Evolutionary conservation across 495 filamentous ascomycete genomes (phyloP).

Genomic region (Penicillium tannophilum): DNA sequence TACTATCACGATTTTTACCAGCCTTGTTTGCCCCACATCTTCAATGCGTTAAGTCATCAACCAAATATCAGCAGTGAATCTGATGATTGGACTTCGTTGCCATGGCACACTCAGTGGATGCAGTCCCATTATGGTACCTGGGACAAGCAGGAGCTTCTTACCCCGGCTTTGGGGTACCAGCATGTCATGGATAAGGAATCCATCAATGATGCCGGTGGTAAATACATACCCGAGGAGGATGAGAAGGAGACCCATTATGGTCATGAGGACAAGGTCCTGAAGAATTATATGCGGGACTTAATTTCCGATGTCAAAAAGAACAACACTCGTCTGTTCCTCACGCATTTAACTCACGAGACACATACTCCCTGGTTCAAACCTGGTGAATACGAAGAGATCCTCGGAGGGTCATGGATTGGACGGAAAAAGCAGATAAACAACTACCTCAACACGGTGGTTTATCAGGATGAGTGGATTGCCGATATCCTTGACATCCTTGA

Average conservation of each 20-base stretch:
- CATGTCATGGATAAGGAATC: slow-evolving; percentile 28
- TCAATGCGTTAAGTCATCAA: slow-evolving; percentile 38
- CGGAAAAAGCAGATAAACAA: slow-evolving; percentile 38
- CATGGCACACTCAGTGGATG: slow-evolving; percentile 43
- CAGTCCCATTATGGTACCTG: slow-evolving; percentile 42
- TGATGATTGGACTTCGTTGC: slow-evolving; percentile 32
- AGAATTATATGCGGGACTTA: slow-evolving; percentile 40
- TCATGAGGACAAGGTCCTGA: slow-evolving; percentile 37
- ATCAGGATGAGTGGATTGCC: slow-evolving; percentile 41
- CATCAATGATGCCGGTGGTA: slow-evolving; percentile 26
- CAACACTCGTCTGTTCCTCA: slow-evolving; percentile 43
- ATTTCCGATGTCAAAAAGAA: slow-evolving; percentile 37
- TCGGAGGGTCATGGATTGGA: slow-evolving; percentile 23
- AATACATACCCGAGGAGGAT: slow-evolving; percentile 27
- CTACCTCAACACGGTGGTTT: slow-evolving; percentile 44
- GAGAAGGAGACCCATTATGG: slow-evolving; percentile 38
- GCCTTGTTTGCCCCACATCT: slow-evolving; percentile 43
- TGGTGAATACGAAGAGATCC: slow-evolving; percentile 35
- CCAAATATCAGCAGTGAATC: slow-evolving; percentile 32
- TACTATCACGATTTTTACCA: slow-evolving; percentile 43
- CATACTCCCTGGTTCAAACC: slow-evolving; percentile 48
- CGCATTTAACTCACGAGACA: slow-evolving; percentile 44
- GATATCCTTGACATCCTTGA: slow-evolving; percentile 40
- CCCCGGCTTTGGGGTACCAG: slow-evolving; percentile 37
- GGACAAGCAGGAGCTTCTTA: slow-evolving; percentile 26